Conservation (phyloP, 1,284 basidiomycete genomes). For the Chondrostereum purpureum region DNA sequence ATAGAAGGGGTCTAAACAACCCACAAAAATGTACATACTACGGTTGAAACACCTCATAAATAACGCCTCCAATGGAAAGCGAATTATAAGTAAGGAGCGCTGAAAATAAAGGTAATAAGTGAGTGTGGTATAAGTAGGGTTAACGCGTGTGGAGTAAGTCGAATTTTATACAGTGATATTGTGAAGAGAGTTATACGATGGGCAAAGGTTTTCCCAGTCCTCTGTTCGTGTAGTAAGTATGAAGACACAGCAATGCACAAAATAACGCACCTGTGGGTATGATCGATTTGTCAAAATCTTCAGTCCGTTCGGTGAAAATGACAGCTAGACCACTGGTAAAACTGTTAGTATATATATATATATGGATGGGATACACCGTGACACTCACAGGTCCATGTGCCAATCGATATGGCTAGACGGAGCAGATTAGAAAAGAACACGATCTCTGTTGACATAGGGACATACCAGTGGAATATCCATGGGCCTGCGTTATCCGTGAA, state of each 20-base stretch:
- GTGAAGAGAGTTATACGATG: too few relatives aligned
- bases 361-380: background rate
- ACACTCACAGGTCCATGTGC: conserved; percentile 29
- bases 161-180: too few relatives aligned
- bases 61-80: too few relatives aligned
- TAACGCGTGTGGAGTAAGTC: too few relatives aligned
- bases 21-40: too few relatives aligned
- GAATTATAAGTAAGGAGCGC: too few relatives aligned
- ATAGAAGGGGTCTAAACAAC: too few relatives aligned
- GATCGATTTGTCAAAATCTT: background rate
- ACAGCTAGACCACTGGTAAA: conserved; percentile 25
- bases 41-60: too few relatives aligned
- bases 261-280: background rate
- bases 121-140: too few relatives aligned
- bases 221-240: background rate
- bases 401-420: too few relatives aligned
- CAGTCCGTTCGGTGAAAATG: conserved; percentile 29
- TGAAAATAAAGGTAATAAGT: too few relatives aligned
- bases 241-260: background rate
- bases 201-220: conserved; percentile 2
- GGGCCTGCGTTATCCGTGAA: conserved; percentile 42
- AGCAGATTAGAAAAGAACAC: too few relatives aligned
- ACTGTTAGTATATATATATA: background rate
- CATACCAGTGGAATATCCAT: conserved; percentile 40
- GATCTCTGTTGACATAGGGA: background rate